A percentile compares a stretch with the other conserved stretches of the same genome.
These are phyloP conservation scores for Cokeromyces recurvatus DNA, from an alignment of 371 early-diverging fungal genomes.

Conservation along the genomic window DNA sequence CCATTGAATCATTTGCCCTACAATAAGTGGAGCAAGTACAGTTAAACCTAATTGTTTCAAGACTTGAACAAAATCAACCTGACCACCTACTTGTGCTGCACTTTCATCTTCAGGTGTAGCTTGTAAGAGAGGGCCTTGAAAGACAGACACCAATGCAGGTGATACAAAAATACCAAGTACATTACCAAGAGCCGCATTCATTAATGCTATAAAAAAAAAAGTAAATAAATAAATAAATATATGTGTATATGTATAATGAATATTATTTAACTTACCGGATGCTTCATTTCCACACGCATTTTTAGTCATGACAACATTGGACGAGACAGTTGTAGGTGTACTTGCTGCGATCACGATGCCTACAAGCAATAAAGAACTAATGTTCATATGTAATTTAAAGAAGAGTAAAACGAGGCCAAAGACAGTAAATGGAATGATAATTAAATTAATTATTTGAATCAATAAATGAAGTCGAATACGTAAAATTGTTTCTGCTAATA, in stretches of 20 bases:
- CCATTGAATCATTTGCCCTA: conserved; percentile 65
- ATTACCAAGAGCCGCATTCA: conserved; percentile 74
- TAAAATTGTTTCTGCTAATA: conserved; percentile 54
- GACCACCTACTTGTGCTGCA: conserved; percentile 26
- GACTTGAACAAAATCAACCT: conserved; percentile 51
- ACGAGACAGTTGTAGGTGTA: conserved; percentile 75
- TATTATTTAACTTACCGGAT: conserved; percentile 33
- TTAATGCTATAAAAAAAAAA: conserved; percentile 52
- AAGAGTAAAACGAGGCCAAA: conserved; percentile 57
- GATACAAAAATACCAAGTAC: conserved; percentile 71
- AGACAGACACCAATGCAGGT: conserved; percentile 49
- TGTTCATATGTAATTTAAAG: conserved; percentile 32
- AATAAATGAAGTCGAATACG: conserved; percentile 60
- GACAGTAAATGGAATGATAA: conserved; percentile 63
- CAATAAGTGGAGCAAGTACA: conserved; percentile 58
- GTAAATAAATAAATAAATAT: too few species aligned
- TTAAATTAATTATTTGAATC: conserved; percentile 59
- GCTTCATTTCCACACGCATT: conserved; percentile 71
- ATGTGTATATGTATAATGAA: too few species aligned
- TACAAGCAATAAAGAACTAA: conserved; percentile 57
- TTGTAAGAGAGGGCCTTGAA: conserved; percentile 30
- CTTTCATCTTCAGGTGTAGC: conserved; percentile 44
- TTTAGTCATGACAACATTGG: conserved; percentile 78
- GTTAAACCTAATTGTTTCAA: conserved; percentile 59
- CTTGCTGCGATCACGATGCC: conserved; percentile 68